A percentile compares a stretch with the other conserved stretches of the same genome.
phyloP scores from a whole-genome alignment of 331 rosid species.

The Ulmus americana region DNA sequence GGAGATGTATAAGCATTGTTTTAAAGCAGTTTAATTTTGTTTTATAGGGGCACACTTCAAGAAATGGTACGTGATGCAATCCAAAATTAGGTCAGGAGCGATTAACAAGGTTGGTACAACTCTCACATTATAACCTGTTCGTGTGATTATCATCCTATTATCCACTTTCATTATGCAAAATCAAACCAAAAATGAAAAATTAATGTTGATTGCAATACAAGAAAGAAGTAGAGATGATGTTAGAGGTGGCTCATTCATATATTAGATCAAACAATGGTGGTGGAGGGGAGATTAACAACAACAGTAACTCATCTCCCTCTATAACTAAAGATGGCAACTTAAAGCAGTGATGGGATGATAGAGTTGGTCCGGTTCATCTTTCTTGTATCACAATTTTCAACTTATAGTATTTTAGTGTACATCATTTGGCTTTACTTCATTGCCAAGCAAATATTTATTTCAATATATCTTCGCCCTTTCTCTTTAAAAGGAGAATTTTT shows the following conservation, averaged over 20 bases:
- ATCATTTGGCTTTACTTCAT: neutral
- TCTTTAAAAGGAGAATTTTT: constrained; percentile 17
- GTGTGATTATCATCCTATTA: neutral
- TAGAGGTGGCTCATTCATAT: constrained; percentile 62
- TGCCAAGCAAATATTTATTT: neutral
- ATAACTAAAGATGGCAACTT: constrained; percentile 29
- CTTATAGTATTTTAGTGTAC: neutral
- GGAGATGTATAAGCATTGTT: neutral
- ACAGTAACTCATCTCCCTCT: constrained; percentile 25
- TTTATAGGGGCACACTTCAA: constrained; percentile 87
- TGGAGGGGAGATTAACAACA: constrained; percentile 26
- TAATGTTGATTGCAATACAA: constrained; percentile 60
- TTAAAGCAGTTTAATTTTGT: neutral
- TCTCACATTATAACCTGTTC: neutral
- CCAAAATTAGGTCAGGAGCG: constrained; percentile 87
- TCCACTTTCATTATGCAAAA: neutral
- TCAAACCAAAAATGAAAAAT: neutral
- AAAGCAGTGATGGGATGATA: constrained; percentile 13
- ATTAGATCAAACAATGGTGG: constrained; percentile 31
- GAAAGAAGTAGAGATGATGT: constrained; percentile 72
- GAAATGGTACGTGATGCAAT: constrained; percentile 97
- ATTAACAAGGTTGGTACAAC: constrained; percentile 67
- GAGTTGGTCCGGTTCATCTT: constrained; percentile 12
- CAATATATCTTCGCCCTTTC: constrained; percentile 21
- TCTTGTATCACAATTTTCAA: constrained; percentile 1